These are phyloP conservation scores for Betula pendula DNA, from an alignment of 306 rosid species.

Conservation along the genomic window DNA sequence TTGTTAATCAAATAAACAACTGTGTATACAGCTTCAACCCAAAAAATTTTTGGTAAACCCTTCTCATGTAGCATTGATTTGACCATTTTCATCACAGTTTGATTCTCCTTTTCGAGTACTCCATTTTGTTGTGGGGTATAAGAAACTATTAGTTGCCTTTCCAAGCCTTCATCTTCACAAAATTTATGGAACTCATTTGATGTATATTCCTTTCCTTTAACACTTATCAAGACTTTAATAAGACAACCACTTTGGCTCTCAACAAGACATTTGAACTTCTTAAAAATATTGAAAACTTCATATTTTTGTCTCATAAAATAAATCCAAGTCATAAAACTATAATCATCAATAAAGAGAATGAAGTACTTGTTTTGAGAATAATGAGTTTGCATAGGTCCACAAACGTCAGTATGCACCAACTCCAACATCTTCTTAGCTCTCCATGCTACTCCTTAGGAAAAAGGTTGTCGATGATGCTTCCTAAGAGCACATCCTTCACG, in stretches of 20 bases:
- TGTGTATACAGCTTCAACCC: neutral
- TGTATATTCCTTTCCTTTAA: neutral
- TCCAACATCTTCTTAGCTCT: neutral
- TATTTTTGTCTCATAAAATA: conserved; percentile 2
- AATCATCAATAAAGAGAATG: neutral
- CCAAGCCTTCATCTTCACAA: conserved; percentile 1
- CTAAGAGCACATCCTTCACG: too few relatives aligned
- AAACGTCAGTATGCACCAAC: neutral
- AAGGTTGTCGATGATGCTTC: too few relatives aligned
- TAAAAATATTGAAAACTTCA: neutral
- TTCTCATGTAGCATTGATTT: neutral
- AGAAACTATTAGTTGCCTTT: neutral
- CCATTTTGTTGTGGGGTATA: conserved; percentile 13
- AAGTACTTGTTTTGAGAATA: neutral
- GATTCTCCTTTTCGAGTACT: neutral
- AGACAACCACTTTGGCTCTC: neutral
- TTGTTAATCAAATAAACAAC: neutral
- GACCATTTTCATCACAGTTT: neutral
- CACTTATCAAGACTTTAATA: neutral
- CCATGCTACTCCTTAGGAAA: neutral
- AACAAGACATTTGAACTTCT: neutral
- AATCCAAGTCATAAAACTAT: neutral
- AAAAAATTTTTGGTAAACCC: neutral
- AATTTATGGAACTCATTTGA: neutral
- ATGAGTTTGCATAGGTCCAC: neutral